phyloP scores from a whole-genome alignment of 345 rosid species.

The Brassica juncea region DNA sequence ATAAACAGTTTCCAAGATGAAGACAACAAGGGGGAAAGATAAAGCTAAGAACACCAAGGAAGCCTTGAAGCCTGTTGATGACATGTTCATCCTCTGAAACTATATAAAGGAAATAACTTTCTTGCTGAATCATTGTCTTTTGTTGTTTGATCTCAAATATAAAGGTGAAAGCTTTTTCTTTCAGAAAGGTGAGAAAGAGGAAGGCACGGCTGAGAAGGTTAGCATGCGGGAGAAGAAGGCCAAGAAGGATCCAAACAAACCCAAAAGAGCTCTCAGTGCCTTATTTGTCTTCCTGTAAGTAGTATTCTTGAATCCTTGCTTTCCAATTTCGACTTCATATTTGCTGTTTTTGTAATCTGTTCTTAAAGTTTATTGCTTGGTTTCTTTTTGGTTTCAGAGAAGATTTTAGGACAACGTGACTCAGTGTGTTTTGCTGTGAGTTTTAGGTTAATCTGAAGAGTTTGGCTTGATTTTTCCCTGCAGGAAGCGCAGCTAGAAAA shows the following conservation, averaged over 20 bases:
- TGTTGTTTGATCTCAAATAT: neutral
- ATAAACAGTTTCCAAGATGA: slow-evolving; percentile 43
- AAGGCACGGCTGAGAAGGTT: slow-evolving; percentile 50
- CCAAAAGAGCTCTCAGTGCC: slow-evolving; percentile 79
- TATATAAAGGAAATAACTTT: no score
- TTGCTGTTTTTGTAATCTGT: no score
- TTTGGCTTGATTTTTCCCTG: no score
- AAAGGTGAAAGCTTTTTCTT: slow-evolving; percentile 30
- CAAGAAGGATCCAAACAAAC: slow-evolving; percentile 61
- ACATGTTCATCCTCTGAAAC: slow-evolving; percentile 41
- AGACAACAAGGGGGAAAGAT: slow-evolving; percentile 57
- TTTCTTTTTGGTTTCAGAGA: no score
- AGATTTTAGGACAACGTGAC: no score
- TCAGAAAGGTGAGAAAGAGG: slow-evolving; percentile 73
- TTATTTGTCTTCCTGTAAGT: slow-evolving; percentile 77
- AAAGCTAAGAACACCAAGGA: slow-evolving; percentile 49
- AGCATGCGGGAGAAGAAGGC: no score
- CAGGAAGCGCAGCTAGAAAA: no score
- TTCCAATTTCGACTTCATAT: no score
- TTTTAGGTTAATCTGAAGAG: no score
- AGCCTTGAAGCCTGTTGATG: slow-evolving; percentile 60
- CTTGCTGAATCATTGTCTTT: neutral
- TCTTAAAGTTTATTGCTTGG: no score
- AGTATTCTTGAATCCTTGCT: no score
- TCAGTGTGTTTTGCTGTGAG: no score